Evolutionary conservation across 2,329 filamentous ascomycete genomes (phyloP), one percentile per base, ranked within the genome.

Genomic region (Cladophialophora yegresii): DNA sequence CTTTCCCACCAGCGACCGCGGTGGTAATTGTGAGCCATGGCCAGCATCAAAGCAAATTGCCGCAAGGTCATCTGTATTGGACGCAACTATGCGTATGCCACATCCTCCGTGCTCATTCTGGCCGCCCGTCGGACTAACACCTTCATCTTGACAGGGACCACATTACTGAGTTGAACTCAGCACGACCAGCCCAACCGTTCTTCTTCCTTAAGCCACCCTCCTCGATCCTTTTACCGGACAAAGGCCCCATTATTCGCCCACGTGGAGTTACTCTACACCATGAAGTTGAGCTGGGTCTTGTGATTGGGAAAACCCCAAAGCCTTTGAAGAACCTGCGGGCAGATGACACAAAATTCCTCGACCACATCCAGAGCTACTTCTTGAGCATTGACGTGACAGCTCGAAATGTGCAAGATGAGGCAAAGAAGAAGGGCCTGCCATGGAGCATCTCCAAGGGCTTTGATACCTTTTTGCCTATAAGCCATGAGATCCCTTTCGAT

Each of bases 371-470:
- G 71, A 88, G 87, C 73, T 99, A 98, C 78, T 85, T 93, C 70
- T 84, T 98, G 54, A 88, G 90, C 71, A 97, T 99, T 73, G 95
- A 99, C 79, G 96, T 99, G 91, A 99, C 95, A 9, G 95, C 90
- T 0, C 90, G 95, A 70, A 98, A 98, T 78, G 86, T 91, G 6
- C 95, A 99, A 80, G 91, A 96, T 72, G 92, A 97, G 81, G 93
- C 93, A 70, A 99, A 98, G 86, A 92, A 90, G 80, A 96, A 95
- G 83, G 92, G 95, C 40, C 87, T 98, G 16, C 95, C 95, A 7
- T 99, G 95, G 95, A 87, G 88, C 73, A 97, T 97, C 70, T 89
- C 91, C 71, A 99, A 99, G 82, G 95, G 95, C 54, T 99, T 98
- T 76, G 95, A 99, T 77, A 98, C 95, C 2, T 99, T 99, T 82